Evolutionary conservation across 176 grass and related monocot genomes (phyloP).

Genomic region (Oryza meridionalis): DNA sequence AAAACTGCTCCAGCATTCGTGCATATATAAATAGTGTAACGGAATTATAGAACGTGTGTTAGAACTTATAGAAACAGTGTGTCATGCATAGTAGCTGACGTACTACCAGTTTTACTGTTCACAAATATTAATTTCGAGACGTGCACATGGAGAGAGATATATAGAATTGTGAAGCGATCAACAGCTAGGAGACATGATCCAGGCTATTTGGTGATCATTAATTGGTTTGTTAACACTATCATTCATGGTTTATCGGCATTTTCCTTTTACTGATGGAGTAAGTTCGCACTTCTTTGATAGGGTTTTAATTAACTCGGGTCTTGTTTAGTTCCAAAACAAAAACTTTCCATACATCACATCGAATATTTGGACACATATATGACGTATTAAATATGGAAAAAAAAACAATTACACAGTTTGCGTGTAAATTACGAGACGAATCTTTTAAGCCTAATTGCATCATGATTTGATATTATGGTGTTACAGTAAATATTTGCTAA

Average conservation of each 20-base stretch:
- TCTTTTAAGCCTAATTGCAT: no score
- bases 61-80: neutral
- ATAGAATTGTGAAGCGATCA: neutral
- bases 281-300: no score
- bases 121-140: neutral
- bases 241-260: neutral
- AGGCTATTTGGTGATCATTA: neutral
- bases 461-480: no score
- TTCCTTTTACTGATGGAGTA: neutral
- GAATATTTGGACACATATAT: no score
- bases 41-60: neutral
- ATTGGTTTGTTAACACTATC: neutral
- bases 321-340: no score
- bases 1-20: neutral
- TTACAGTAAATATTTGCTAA: no score
- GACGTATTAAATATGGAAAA: no score
- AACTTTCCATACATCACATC: no score
- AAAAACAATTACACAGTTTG: no score
- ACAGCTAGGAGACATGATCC: neutral
- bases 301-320: no score
- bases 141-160: neutral
- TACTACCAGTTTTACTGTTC: neutral
- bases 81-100: neutral
- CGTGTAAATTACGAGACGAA: no score
- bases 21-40: neutral